Conservation (phyloP, 345 rosid genomes). For the Crucihimalaya himalaica region DNA sequence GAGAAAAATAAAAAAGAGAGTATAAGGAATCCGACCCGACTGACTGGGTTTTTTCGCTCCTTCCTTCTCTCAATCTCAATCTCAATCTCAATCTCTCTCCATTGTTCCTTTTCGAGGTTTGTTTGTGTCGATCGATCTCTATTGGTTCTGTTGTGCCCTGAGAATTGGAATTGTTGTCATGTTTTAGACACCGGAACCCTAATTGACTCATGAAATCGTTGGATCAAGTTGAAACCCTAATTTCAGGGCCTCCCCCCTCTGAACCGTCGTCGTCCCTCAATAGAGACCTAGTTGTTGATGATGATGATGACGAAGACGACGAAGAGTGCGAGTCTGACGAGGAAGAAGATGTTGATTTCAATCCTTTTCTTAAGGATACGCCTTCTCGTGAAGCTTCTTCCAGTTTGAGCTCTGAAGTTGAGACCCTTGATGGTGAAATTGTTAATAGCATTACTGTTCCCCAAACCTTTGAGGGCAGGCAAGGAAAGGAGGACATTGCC, state of each 20-base stretch:
- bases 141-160: no score
- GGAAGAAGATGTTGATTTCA: constrained; percentile 85
- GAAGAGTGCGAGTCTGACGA: constrained; percentile 62
- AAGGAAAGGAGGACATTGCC: constrained; percentile 47
- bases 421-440: constrained; percentile 50
- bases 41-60: no score
- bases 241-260: constrained; percentile 10
- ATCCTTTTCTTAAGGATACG: constrained; percentile 72
- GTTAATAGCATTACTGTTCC: constrained; percentile 30
- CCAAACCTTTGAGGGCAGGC: constrained; percentile 30
- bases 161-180: background rate
- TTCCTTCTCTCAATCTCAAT: no score
- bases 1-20: no score
- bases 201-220: constrained; percentile 13
- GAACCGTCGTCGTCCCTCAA: background rate
- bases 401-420: constrained; percentile 80
- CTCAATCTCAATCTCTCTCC: no score
- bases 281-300: constrained; percentile 29
- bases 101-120: no score
- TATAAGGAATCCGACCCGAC: no score
- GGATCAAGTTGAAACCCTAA: constrained; percentile 32
- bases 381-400: constrained; percentile 85
- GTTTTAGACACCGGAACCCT: constrained; percentile 19
- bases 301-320: constrained; percentile 9
- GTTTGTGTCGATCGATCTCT: no score